A percentile compares a stretch with the other conserved stretches of the same genome.
Evolutionary conservation across 192 early-diverging fungal genomes (phyloP).

Genomic region (Coemansia sp.): DNA sequence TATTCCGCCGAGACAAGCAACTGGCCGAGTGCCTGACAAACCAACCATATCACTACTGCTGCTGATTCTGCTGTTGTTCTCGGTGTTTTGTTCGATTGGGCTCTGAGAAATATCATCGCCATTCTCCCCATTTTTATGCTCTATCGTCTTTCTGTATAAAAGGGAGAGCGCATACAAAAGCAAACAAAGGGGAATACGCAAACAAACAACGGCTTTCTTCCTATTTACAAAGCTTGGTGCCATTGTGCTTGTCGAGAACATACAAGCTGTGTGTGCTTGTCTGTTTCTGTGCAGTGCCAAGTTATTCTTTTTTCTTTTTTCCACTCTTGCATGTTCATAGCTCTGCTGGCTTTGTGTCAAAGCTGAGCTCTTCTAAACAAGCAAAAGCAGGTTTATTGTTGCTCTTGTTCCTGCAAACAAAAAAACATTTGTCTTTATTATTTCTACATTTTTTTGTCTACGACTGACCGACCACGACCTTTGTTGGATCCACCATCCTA

Average conservation of each 20-base stretch:
- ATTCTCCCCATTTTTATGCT: neutral
- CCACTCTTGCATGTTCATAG: slow-evolving; percentile 4
- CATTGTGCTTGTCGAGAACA: neutral
- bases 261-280: neutral
- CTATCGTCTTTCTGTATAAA: neutral
- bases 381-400: slow-evolving; percentile 1
- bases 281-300: neutral
- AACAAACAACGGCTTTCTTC: too few relatives aligned
- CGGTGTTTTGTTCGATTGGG: neutral
- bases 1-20: neutral
- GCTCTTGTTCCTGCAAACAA: neutral
- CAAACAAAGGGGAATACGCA: neutral
- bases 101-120: neutral
- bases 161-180: neutral
- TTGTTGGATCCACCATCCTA: neutral
- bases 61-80: neutral
- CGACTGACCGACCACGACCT: neutral
- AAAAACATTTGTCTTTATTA: neutral
- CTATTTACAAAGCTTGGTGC: neutral
- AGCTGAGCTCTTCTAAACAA: neutral
- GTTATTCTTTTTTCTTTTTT: neutral
- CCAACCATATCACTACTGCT: neutral
- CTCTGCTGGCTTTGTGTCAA: neutral
- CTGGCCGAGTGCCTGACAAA: neutral
- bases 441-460: neutral